Evolutionary conservation across 2,329 filamentous ascomycete genomes (phyloP), one percentile per base, ranked within the genome.

Genomic region (Curvularia eragrostidis): DNA sequence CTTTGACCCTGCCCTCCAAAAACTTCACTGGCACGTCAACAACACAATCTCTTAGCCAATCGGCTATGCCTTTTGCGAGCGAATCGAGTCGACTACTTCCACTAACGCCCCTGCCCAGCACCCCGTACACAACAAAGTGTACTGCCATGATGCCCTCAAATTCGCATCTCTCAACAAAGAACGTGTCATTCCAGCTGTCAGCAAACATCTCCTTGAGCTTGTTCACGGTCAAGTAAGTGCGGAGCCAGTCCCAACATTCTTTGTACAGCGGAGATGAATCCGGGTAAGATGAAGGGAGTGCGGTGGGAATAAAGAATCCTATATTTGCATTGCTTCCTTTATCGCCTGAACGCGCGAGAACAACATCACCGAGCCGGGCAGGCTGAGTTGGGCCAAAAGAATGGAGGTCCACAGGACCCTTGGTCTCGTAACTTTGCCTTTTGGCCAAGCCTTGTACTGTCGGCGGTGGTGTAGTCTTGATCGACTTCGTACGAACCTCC

Each of bases 1-100:
- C 6, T 36, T 5, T n/a, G 5, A 18, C 15, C 46, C 64, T 62
- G 21, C 65, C 70, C 43, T 71, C 67, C 15, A 74, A 47, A 30
- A 75, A 59, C 58, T 53, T 65, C 43, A 69, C 64, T 1, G 79
- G 80, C 43, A 81, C 72, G 38, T 79, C 73, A 38, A 82, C 75
- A n/a, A 77, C 65, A 46, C 73, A 74, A 56, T 80, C 80, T 23
- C 81, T 66, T 32, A 84, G 64, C 68, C 80, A 85, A 72, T 85
- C 83, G 13, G 77, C 81, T 64, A 84, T 83, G 0, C 82, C 82
- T 64, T 85, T 85, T 1, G 80, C 84, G 61, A 85, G 72, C 10
- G 73, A 72, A 71, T 85, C 83, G 18, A 85, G 60, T 38, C 77
- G 65, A 23, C 71, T 76, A n/a, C 34, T 36, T 36, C 81, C 82